Evolutionary conservation across 2,329 filamentous ascomycete species (phyloP), one percentile per base, ranked within the genome.

Genomic region (Hypoxylon sp.): DNA sequence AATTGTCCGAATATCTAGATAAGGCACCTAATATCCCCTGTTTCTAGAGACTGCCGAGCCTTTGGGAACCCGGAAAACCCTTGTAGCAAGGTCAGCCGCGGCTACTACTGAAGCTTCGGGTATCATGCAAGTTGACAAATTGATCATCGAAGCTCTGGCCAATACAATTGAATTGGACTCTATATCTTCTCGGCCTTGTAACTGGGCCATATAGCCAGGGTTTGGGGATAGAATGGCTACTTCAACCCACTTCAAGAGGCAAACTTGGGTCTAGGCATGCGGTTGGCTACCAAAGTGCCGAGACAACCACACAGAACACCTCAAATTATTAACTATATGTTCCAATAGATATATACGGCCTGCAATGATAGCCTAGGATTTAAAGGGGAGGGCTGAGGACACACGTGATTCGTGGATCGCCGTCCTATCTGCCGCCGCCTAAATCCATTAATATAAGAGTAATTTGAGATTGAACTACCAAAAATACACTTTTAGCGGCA

Each of bases 371-470:
- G 48, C 44, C 35, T 54, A 57, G 48, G 61, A 51, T 55, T 53
- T 19, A 51, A 66, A 67, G 66, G 50, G 63, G 52, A 19, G 63
- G 52, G 24, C 9, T 39, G 29, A 59, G 44, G 59, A 55, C 37
- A 26, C 48, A 42, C 5, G 48, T 63, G 53, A 72, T 73, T 71
- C 69, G 71, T 52, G 17, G 59, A 59, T 24, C 19, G 47, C 63
- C 24, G 53, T 64, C 19, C 24, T 53, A 70, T 71, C 64, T 54
- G 57, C 57, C 58, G 54, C 58, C 51, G 67, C 50, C 69, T 71
- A 71, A 71, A 71, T 71, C 24, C 59, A 19, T 65, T 65, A 70
- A 70, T 71, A 67, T 70, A 69, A 9, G 60, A 60, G 58, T 33
- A 71, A 70, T 65, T 60, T 69, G 46, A 64, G 51, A 69, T 54